Percentiles rank a stretch among this genome's conserved stretches.
Conservation (phyloP, 371 early-diverging fungal genomes). For the Cokeromyces recurvatus region DNA sequence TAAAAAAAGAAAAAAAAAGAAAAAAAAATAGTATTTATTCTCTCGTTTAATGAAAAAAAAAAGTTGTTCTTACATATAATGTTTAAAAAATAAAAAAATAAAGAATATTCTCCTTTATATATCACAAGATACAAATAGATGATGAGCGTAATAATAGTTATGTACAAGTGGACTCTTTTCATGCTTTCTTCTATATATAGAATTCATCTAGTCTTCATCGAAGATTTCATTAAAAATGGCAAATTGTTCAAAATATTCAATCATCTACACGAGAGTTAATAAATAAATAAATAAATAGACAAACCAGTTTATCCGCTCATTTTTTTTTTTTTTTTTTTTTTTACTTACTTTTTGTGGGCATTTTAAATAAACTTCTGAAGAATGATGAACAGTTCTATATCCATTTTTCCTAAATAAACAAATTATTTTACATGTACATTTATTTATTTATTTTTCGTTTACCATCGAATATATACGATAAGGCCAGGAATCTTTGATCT, state of each 20-base stretch:
- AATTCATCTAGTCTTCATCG: no score
- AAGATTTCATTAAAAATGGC: not conserved
- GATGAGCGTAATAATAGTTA: no score
- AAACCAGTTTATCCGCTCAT: not conserved
- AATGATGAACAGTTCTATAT: slow-evolving; percentile 15
- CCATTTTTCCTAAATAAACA: slow-evolving; percentile 18
- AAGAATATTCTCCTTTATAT: no score
- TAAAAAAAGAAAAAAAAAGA: no score
- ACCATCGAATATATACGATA: slow-evolving; percentile 18
- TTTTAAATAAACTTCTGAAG: slow-evolving; percentile 16
- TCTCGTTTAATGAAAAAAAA: no score
- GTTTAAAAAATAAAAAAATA: no score
- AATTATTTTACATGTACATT: not conserved
- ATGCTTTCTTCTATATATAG: no score
- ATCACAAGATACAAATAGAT: no score
- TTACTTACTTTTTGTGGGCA: slow-evolving; percentile 19
- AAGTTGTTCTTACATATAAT: no score
- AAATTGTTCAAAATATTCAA: slow-evolving; percentile 9
- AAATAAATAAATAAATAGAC: not conserved
- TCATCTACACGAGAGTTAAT: not conserved
- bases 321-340: not conserved
- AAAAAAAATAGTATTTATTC: no score
- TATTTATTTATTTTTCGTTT: not conserved
- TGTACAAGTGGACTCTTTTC: no score
- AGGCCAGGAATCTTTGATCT: slow-evolving; percentile 9